phyloP scores from a whole-genome alignment of 371 early-diverging fungal species.

The Mucor piriformis region DNA sequence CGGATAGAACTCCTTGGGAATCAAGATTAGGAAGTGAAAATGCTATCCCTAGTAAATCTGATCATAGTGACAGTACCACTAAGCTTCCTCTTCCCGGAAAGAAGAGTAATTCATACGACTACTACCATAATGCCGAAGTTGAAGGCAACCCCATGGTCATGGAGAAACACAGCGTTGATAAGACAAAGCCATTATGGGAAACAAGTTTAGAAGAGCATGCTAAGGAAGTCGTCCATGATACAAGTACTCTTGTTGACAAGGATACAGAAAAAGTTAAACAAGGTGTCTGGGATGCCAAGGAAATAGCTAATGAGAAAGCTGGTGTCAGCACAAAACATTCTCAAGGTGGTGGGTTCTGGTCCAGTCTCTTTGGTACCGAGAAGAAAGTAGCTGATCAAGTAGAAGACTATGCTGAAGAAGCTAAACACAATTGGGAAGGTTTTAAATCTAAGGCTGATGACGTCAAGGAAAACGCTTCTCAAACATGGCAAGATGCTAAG shows the following conservation, averaged over 20 bases:
- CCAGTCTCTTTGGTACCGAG: constrained; percentile 9
- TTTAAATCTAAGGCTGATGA: constrained; percentile 10
- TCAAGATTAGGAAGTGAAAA: not conserved
- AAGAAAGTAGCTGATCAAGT: constrained; percentile 1
- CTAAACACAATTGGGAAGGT: constrained; percentile 1
- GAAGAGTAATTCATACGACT: not conserved
- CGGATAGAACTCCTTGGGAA: not conserved
- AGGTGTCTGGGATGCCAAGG: constrained; percentile 19
- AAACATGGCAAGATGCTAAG: constrained; percentile 12
- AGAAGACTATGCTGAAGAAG: constrained; percentile 3
- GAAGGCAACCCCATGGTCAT: constrained; percentile 24
- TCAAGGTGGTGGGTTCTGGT: not conserved
- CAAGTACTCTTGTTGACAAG: constrained; percentile 19
- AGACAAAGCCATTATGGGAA: constrained; percentile 18
- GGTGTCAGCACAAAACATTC: not conserved
- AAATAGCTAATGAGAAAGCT: not conserved
- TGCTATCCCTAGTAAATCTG: not conserved
- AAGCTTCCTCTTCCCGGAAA: not conserved
- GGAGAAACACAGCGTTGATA: constrained; percentile 10
- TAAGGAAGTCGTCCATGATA: constrained; percentile 17
- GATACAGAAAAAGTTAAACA: constrained; percentile 22
- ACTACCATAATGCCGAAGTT: not conserved
- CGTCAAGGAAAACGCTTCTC: constrained; percentile 10
- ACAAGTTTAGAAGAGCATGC: constrained; percentile 17
- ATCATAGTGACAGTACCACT: not conserved